phyloP scores from a whole-genome alignment of 768 basidiomycete genomes.

The Naganishia vishniacii region DNA sequence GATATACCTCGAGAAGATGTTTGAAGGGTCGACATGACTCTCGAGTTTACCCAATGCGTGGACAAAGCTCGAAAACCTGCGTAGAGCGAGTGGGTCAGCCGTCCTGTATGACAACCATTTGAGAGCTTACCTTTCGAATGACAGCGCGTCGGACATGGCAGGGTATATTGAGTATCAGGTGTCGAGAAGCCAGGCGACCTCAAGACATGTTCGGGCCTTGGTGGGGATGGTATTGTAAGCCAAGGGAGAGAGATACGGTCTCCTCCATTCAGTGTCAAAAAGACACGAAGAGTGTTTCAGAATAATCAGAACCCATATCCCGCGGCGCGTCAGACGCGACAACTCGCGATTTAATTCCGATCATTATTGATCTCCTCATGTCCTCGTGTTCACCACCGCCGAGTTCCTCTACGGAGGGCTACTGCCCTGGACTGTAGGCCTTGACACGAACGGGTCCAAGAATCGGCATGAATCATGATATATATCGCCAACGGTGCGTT shows the following conservation, averaged over 20 bases:
- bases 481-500: too few species aligned
- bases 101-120: not conserved
- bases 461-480: too few species aligned
- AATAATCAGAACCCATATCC: not conserved
- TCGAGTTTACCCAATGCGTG: conserved; percentile 8
- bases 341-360: not conserved
- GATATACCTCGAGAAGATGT: conserved; percentile 41
- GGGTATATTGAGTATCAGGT: not conserved
- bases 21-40: not conserved
- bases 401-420: too few species aligned
- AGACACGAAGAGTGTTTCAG: not conserved
- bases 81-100: too few species aligned
- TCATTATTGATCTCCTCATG: not conserved
- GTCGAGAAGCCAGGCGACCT: not conserved
- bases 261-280: too few species aligned
- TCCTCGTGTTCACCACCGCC: too few species aligned
- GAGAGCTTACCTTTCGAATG: conserved; percentile 6
- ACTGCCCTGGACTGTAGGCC: too few species aligned
- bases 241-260: too few species aligned
- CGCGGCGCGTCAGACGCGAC: not conserved
- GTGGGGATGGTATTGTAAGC: too few species aligned
- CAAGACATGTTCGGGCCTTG: not conserved
- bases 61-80: conserved; percentile 4
- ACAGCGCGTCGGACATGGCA: not conserved
- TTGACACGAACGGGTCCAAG: too few species aligned